These are phyloP conservation scores for Pythium periplocum DNA, from an alignment of 352 stramenopile species.

Conservation along the genomic window DNA sequence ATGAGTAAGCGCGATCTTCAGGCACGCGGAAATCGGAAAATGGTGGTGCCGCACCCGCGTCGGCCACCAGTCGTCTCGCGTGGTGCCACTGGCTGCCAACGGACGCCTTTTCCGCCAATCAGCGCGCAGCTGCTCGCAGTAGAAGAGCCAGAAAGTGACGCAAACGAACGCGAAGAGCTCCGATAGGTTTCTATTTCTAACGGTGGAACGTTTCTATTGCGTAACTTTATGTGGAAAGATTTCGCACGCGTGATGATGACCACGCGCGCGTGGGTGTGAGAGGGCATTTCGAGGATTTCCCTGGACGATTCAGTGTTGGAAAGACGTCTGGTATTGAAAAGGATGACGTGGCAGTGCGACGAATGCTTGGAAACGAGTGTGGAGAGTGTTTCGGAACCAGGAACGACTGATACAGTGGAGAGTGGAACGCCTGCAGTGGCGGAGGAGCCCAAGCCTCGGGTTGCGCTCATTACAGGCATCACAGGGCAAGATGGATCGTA, in stretches of 20 bases:
- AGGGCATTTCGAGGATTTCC: too few species aligned
- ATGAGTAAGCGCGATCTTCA: conserved; percentile 3
- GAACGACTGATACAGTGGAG: neutral
- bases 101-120: conserved; percentile 37
- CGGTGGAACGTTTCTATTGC: conserved; percentile 6
- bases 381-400: neutral
- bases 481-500: conserved; percentile 99
- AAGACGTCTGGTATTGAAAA: neutral
- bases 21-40: conserved; percentile 29
- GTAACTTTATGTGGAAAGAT: conserved; percentile 18
- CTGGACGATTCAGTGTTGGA: neutral
- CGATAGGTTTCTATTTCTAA: conserved; percentile 14
- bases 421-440: neutral
- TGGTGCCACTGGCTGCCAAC: conserved; percentile 39
- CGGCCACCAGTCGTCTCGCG: neutral
- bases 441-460: conserved; percentile 14
- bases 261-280: neutral
- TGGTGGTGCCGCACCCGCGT: conserved; percentile 7
- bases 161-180: neutral
- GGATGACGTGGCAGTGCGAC: neutral
- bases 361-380: neutral
- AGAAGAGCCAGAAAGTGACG: conserved; percentile 1
- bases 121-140: conserved; percentile 1
- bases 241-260: neutral
- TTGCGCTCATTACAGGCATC: conserved; percentile 97